Evolutionary conservation across 176 grass and related monocot species (phyloP).

Genomic region (Hordeum marinum): DNA sequence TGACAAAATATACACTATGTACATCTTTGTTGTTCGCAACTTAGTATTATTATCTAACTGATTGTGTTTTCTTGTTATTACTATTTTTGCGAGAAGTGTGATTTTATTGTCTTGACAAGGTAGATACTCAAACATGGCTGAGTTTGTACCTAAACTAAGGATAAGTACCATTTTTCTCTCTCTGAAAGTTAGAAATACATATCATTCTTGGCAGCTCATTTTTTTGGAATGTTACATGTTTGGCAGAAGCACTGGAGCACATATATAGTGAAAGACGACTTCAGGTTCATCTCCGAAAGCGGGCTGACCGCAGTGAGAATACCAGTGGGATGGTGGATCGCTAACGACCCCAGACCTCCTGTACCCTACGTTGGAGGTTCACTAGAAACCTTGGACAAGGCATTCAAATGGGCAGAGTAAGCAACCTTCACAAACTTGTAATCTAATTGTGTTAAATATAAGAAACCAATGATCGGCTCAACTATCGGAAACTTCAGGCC

Average conservation of each 20-base stretch:
- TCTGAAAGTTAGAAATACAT: neutral
- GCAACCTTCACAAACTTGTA: neutral
- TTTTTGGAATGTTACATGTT: neutral
- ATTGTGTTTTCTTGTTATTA: too few species aligned
- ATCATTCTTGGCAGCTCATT: neutral
- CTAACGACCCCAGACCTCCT: constrained; percentile 43
- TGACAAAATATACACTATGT: too few species aligned
- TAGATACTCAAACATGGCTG: too few species aligned
- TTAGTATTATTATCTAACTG: too few species aligned
- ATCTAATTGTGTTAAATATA: too few species aligned
- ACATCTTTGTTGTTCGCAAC: too few species aligned
- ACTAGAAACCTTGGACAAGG: constrained; percentile 37
- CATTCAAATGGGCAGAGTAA: constrained; percentile 60
- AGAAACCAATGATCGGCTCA: too few species aligned
- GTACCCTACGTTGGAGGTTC: constrained; percentile 55
- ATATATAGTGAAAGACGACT: constrained; percentile 50
- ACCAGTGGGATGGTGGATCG: constrained; percentile 62
- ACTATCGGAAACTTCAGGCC: too few species aligned
- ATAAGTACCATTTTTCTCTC: too few species aligned
- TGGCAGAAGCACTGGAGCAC: constrained; percentile 42
- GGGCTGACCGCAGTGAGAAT: constrained; percentile 42
- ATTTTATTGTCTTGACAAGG: too few species aligned
- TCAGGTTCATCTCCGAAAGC: constrained; percentile 29
- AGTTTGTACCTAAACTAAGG: too few species aligned
- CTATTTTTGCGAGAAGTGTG: too few species aligned